phyloP scores from a whole-genome alignment of 345 rosid species.

The Populus pruinosa region DNA sequence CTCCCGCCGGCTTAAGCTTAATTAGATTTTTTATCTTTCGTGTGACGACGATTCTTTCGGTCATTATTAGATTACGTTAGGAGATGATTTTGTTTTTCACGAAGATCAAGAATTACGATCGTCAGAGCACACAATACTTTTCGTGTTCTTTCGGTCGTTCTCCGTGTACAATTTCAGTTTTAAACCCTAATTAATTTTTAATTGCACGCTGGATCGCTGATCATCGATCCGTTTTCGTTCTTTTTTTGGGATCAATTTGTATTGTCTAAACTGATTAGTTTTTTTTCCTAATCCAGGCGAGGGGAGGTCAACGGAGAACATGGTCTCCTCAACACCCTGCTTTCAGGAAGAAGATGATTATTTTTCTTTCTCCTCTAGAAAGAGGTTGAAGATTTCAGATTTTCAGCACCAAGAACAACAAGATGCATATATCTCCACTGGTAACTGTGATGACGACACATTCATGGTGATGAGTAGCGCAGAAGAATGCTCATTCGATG shows the following conservation, averaged over 20 bases:
- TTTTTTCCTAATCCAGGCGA: background rate
- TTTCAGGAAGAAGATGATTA: constrained; percentile 12
- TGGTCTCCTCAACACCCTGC: constrained; percentile 52
- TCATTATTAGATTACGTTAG: background rate
- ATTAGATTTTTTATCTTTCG: background rate
- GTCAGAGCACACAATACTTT: background rate
- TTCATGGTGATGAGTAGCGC: constrained; percentile 20
- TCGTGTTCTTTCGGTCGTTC: background rate
- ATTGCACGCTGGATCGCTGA: background rate
- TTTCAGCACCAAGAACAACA: constrained; percentile 16
- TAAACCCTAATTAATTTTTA: background rate
- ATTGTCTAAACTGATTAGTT: background rate
- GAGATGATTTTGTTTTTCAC: background rate
- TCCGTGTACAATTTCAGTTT: background rate
- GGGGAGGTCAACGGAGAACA: constrained; percentile 13
- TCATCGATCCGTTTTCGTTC: background rate
- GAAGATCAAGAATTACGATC: background rate
- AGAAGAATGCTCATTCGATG: constrained; percentile 29
- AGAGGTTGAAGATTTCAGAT: constrained; percentile 38
- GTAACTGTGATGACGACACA: constrained; percentile 25
- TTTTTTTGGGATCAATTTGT: background rate
- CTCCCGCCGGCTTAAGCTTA: background rate
- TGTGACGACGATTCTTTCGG: background rate
- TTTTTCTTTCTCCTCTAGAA: constrained; percentile 19
- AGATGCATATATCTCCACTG: constrained; percentile 26